phyloP scores from a whole-genome alignment of 192 early-diverging fungal genomes.

The Podila minutissima region DNA sequence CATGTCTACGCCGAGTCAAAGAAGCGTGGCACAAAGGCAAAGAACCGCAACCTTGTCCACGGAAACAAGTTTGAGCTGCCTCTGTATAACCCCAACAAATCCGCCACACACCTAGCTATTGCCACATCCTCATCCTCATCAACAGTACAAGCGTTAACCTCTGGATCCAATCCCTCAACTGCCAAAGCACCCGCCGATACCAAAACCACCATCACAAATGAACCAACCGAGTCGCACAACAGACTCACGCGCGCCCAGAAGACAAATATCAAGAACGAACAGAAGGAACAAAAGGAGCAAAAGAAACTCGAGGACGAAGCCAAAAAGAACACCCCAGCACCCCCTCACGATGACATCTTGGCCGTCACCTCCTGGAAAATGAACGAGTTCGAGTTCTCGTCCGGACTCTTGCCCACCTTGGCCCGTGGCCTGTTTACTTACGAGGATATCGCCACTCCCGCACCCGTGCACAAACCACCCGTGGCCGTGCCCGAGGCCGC shows the following conservation, averaged over 20 bases:
- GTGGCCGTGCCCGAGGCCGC: not conserved
- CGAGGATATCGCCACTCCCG: constrained; percentile 4
- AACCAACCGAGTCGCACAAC: not conserved
- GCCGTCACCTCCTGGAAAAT: constrained; percentile 67
- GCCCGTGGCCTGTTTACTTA: constrained; percentile 88
- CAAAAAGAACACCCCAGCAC: not conserved
- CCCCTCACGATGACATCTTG: not conserved
- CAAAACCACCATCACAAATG: not conserved
- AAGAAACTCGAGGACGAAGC: not conserved
- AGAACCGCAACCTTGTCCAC: constrained; percentile 32
- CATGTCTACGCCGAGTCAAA: constrained; percentile 7
- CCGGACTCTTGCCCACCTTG: constrained; percentile 72
- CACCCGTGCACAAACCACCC: not conserved
- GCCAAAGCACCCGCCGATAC: not conserved
- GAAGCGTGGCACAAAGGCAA: not conserved
- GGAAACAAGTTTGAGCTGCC: constrained; percentile 23
- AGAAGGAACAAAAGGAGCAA: not conserved
- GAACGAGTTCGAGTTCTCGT: constrained; percentile 76
- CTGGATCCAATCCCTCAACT: not conserved
- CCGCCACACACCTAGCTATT: not conserved
- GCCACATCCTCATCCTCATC: not conserved
- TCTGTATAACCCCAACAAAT: constrained; percentile 8
- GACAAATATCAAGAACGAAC: not conserved
- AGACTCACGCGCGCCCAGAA: not conserved
- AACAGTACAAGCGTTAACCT: no score